Conservation (phyloP, 73 alveolate genomes). For the Paramecium sonneborni region DNA sequence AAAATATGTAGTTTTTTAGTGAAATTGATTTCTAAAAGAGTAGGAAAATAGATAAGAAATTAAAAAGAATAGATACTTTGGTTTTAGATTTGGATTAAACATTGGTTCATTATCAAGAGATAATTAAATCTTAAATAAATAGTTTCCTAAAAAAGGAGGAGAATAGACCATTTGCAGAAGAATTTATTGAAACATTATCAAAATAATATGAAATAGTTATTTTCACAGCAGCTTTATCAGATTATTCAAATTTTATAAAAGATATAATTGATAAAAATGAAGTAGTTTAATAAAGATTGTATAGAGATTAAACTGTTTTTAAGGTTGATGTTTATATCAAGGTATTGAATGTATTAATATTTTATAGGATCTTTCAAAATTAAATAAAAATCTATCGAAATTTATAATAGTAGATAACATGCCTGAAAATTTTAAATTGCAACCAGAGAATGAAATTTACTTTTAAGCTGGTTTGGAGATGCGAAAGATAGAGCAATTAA, state of each 20-base stretch:
- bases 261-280: slow-evolving; percentile 90
- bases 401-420: slow-evolving; percentile 92
- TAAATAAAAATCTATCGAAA: slow-evolving; percentile 87
- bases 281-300: slow-evolving; percentile 79
- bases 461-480: slow-evolving; percentile 93
- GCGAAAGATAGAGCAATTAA: slow-evolving; percentile 57
- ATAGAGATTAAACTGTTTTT: slow-evolving; percentile 87
- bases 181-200: slow-evolving; percentile 86
- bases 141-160: slow-evolving; percentile 67
- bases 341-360: neutral
- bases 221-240: slow-evolving; percentile 96
- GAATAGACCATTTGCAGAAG: slow-evolving; percentile 93
- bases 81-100: slow-evolving; percentile 15
- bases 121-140: neutral
- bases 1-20: neutral
- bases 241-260: slow-evolving; percentile 95
- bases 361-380: slow-evolving; percentile 75
- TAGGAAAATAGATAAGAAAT: slow-evolving; percentile 70
- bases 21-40: slow-evolving; percentile 50
- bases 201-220: slow-evolving; percentile 92
- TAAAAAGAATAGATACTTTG: neutral
- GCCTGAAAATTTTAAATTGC: slow-evolving; percentile 83
- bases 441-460: slow-evolving; percentile 93
- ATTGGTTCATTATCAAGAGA: neutral
- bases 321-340: slow-evolving; percentile 70